Evolutionary conservation across 177 flowering plant genomes (phyloP).

Genomic region (Vitis hybrid): DNA sequence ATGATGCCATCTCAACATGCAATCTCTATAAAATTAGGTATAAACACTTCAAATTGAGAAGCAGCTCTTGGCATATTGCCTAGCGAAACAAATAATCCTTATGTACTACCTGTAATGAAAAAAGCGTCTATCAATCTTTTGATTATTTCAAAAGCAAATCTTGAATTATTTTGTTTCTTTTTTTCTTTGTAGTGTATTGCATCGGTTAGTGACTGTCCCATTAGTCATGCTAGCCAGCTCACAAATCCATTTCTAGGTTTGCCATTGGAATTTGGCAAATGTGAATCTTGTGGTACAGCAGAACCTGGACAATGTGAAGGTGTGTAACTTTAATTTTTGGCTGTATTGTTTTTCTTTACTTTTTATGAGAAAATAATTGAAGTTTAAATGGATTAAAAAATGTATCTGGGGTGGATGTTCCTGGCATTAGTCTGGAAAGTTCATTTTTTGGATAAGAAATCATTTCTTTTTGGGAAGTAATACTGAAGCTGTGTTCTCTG

Average conservation of each 20-base stretch:
- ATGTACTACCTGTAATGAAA: too few species aligned
- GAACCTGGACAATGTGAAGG: constrained; percentile 88
- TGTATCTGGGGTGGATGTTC: too few species aligned
- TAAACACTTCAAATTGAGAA: too few species aligned
- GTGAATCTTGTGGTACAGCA: constrained; percentile 84
- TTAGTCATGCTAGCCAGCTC: constrained; percentile 71
- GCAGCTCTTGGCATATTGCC: too few species aligned
- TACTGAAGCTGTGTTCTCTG: constrained; percentile 9
- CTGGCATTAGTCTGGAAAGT: too few species aligned
- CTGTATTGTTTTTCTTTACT: not conserved
- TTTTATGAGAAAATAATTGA: too few species aligned
- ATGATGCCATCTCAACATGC: too few species aligned
- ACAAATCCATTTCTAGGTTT: constrained; percentile 86
- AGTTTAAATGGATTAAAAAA: too few species aligned
- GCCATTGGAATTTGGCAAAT: constrained; percentile 76
- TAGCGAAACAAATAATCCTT: too few species aligned
- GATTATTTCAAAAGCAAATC: not conserved
- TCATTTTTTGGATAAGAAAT: too few species aligned
- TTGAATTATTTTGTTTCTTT: not conserved
- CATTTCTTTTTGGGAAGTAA: not conserved
- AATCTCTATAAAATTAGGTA: too few species aligned
- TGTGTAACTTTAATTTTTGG: constrained; percentile 12
- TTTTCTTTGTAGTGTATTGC: constrained; percentile 43
- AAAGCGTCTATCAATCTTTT: not conserved
- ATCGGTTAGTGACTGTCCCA: constrained; percentile 61